Evolutionary conservation across 1,284 basidiomycete species (phyloP).

Genomic region (Thelephora terrestris): DNA sequence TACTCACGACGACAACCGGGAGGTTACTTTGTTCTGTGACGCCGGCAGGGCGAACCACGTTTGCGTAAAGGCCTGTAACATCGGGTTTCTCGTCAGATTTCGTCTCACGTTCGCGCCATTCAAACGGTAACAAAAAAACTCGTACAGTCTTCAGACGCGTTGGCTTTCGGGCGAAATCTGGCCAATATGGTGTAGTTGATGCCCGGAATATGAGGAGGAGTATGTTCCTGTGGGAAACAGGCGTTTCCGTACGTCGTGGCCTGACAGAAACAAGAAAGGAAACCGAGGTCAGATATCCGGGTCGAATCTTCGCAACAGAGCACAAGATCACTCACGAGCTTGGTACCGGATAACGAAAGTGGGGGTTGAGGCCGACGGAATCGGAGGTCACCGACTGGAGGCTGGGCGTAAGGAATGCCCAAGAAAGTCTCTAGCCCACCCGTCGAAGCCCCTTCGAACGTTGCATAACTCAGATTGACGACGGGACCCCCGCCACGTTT

Average conservation of each 20-base stretch:
- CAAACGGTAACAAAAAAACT: conserved; percentile 37
- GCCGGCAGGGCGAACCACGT: conserved; percentile 40
- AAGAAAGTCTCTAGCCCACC: conserved; percentile 28
- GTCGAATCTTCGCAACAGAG: no score
- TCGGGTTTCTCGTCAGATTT: background rate
- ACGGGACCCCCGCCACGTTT: no score
- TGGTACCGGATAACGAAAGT: conserved; percentile 28
- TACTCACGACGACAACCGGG: conserved; percentile 44
- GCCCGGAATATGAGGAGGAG: conserved; percentile 23
- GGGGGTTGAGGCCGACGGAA: conserved; percentile 36
- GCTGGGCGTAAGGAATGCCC: conserved; percentile 43
- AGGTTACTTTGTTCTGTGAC: conserved; percentile 29
- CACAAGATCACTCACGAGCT: conserved; percentile 11
- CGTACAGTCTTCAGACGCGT: conserved; percentile 18
- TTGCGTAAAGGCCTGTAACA: conserved; percentile 41
- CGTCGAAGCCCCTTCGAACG: conserved; percentile 10
- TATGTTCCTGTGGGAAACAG: conserved; percentile 39
- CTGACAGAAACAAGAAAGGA: no score
- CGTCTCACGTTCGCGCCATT: conserved; percentile 8
- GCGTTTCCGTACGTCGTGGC: conserved; percentile 34
- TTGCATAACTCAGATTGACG: conserved; percentile 13
- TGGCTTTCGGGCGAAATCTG: conserved; percentile 24
- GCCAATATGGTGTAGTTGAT: conserved; percentile 11
- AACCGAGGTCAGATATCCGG: no score
- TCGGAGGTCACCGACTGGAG: conserved; percentile 24